These are phyloP conservation scores for Ganoderma leucocontextum DNA, from an alignment of 1,284 basidiomycete genomes.

Conservation along the genomic window DNA sequence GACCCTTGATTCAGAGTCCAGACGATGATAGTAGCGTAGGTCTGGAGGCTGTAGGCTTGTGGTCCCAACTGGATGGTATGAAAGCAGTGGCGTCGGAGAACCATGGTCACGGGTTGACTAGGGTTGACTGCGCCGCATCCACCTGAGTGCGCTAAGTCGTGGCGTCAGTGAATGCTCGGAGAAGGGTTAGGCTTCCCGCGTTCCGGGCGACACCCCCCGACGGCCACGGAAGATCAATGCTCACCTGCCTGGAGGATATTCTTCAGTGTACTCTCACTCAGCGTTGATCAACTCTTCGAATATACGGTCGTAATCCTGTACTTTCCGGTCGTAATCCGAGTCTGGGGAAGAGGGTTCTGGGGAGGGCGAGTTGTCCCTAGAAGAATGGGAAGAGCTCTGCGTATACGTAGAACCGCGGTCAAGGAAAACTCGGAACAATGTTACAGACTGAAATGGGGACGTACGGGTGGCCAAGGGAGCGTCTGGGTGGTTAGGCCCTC, in stretches of 20 bases:
- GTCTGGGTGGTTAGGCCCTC: not conserved
- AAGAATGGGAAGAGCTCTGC: not conserved
- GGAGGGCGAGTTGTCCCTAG: slow-evolving; percentile 17
- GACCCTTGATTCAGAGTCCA: not conserved
- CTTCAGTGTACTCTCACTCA: not conserved
- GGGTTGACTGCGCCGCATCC: not conserved
- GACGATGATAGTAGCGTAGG: not conserved
- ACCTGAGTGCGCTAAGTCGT: no score
- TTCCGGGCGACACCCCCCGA: not conserved
- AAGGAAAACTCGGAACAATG: not conserved
- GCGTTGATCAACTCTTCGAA: slow-evolving; percentile 22
- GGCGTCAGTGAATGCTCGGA: not conserved
- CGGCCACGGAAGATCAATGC: not conserved
- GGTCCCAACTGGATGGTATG: not conserved
- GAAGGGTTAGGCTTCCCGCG: not conserved
- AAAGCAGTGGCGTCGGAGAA: not conserved
- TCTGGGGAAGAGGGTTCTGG: slow-evolving; percentile 9
- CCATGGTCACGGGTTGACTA: not conserved
- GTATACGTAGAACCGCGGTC: not conserved
- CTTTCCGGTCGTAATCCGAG: slow-evolving; percentile 13
- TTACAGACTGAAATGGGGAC: not conserved
- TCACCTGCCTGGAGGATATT: not conserved
- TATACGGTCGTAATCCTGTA: slow-evolving; percentile 25
- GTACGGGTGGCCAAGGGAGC: not conserved
- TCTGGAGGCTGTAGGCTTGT: not conserved